Conservation (phyloP, 495 filamentous ascomycete genomes). For the Penicillium salamii region DNA sequence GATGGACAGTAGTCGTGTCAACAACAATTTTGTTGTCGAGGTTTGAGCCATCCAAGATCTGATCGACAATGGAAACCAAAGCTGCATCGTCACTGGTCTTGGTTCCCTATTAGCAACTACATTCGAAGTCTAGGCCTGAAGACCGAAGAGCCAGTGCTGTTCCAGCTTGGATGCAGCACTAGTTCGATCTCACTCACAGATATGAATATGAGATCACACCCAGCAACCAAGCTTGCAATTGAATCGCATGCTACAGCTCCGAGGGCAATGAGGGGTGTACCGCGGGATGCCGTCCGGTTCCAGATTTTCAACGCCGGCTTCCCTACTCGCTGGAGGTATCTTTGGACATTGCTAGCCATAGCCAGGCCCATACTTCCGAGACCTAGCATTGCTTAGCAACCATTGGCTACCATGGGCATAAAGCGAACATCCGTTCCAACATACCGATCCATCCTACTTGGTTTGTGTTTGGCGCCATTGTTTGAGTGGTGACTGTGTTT, state of each 20-base stretch:
- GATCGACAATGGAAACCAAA: conserved; percentile 2
- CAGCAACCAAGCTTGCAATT: background rate
- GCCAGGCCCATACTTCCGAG: conserved; percentile 13
- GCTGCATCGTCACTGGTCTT: conserved; percentile 10
- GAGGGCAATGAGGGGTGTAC: background rate
- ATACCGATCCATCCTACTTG: too few relatives aligned
- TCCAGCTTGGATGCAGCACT: background rate
- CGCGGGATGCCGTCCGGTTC: conserved; percentile 9
- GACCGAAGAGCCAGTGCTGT: background rate
- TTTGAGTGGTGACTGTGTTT: too few relatives aligned
- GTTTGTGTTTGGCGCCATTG: too few relatives aligned
- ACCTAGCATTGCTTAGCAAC: background rate
- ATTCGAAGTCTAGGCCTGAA: too few relatives aligned
- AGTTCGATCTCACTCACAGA: conserved; percentile 3
- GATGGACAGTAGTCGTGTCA: conserved; percentile 12
- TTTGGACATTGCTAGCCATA: conserved; percentile 11
- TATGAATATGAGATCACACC: conserved; percentile 12
- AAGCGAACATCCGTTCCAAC: too few relatives aligned
- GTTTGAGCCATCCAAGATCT: conserved; percentile 2
- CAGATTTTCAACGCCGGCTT: conserved; percentile 2
- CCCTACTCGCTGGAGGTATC: background rate
- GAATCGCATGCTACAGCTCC: conserved; percentile 7
- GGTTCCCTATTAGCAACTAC: background rate
- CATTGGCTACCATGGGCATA: too few relatives aligned
- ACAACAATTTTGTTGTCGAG: conserved; percentile 3